phyloP scores from a whole-genome alignment of 441 rosid species.

The Metrosideros polymorpha region DNA sequence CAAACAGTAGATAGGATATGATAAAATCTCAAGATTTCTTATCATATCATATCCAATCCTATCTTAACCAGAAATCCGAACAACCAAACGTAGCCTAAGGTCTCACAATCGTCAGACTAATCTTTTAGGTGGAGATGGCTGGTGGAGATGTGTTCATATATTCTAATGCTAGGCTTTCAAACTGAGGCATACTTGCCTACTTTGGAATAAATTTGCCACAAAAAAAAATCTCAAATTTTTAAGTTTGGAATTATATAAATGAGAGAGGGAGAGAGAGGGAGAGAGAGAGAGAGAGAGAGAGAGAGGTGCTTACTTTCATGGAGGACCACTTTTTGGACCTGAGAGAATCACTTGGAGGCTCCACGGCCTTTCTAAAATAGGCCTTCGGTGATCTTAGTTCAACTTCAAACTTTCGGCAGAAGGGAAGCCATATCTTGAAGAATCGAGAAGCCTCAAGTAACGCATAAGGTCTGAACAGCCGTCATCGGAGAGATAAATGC shows the following conservation, averaged over 20 bases:
- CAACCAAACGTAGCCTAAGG: too few relatives aligned
- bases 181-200: neutral
- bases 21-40: too few relatives aligned
- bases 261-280: neutral
- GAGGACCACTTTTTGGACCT: neutral
- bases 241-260: neutral
- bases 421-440: neutral
- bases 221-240: neutral
- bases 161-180: neutral
- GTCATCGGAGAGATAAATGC: neutral
- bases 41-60: too few relatives aligned
- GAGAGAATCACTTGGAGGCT: neutral
- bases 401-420: neutral
- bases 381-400: neutral
- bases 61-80: too few relatives aligned
- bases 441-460: neutral
- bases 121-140: neutral
- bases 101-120: neutral
- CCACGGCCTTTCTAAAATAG: neutral
- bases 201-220: neutral
- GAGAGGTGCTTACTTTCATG: neutral
- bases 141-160: neutral
- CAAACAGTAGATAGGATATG: too few relatives aligned
- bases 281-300: neutral
- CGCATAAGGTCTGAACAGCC: neutral